Evolutionary conservation across 441 rosid genomes (phyloP), one percentile per base, ranked within the genome.

Genomic region (Pelargonium fulgidum): DNA sequence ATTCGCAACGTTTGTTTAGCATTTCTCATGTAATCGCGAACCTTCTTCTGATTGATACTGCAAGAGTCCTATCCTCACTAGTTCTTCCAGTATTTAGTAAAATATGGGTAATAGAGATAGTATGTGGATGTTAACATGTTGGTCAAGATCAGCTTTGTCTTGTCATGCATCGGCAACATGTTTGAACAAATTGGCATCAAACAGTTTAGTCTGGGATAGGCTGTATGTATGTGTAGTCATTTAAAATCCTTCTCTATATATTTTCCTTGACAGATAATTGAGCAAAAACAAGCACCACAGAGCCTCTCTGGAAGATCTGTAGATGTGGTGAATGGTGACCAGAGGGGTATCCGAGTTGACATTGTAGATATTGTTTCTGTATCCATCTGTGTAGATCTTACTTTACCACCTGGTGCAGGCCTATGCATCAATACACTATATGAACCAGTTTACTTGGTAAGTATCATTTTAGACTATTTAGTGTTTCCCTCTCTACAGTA

Each of bases 331-430:
- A 84, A 73, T 63, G 65, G 74, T 68, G 96, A 92, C 71, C 84
- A 74, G 83, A 83, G 72, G 85, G 83, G 84, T 12, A 76, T 87
- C 68, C 86, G 84, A 81, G 86, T 94, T 62, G 85, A 84, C 16
- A 84, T 94, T 72, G 83, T 87, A 47, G 94, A 89, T 72, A 86
- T 94, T 22, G 82, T 87, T 58, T 94, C 98, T 67, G 93, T 90
- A 65, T 86, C 97, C 67, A 83, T 94, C 45, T 89, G 96, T 75
- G 87, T 97, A 39, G 98, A 92, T 82, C 88, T 92, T 68, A 94
- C 98, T 62, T 80, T 94, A 81, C 99, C 98, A 64, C 88, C 96
- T 4, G 99, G 99, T 72, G 91, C 99, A 42, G 98, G 90, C 85
- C 94, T 94, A 59, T 87, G 97, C 83, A 86, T 94, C 41, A 87